These are phyloP conservation scores for Xylaria palmicola DNA, from an alignment of 495 filamentous ascomycete genomes.

Conservation along the genomic window DNA sequence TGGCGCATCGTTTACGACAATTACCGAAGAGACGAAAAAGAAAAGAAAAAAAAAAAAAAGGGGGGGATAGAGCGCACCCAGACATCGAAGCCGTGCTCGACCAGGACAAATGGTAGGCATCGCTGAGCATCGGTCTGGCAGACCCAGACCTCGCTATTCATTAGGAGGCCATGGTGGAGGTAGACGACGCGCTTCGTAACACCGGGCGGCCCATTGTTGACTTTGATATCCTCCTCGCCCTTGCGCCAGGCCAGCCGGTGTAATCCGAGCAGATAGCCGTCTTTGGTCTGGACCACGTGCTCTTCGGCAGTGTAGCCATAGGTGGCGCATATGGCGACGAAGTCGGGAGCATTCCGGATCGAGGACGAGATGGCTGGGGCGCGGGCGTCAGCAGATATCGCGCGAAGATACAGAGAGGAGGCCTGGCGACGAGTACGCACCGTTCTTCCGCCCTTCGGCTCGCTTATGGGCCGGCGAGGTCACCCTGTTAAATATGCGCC, in stretches of 20 bases:
- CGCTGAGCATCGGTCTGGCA: slow-evolving; percentile 83
- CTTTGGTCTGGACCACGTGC: slow-evolving; percentile 89
- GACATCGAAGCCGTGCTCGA: slow-evolving; percentile 92
- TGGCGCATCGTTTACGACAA: not conserved
- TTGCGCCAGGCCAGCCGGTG: slow-evolving; percentile 81
- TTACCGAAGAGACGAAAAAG: not conserved
- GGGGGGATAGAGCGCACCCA: slow-evolving; percentile 61
- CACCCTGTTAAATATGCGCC: slow-evolving; percentile 76
- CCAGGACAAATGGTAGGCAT: slow-evolving; percentile 82
- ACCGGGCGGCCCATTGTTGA: slow-evolving; percentile 71
- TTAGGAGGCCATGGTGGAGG: slow-evolving; percentile 91
- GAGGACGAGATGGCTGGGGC: slow-evolving; percentile 49
- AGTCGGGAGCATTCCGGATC: slow-evolving; percentile 74
- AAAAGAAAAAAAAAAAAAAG: no score
- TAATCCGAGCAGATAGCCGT: slow-evolving; percentile 90
- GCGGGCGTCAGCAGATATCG: slow-evolving; percentile 11
- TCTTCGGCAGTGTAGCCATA: slow-evolving; percentile 93
- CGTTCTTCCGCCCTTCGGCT: slow-evolving; percentile 58
- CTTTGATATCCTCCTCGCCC: slow-evolving; percentile 70
- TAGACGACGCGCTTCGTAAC: slow-evolving; percentile 85
- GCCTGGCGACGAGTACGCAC: slow-evolving; percentile 30
- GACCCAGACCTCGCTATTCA: slow-evolving; percentile 99
- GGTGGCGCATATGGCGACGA: slow-evolving; percentile 84
- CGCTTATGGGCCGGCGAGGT: slow-evolving; percentile 65
- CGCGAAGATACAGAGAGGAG: not conserved